phyloP scores from a whole-genome alignment of 805 yeast genomes.

The Lipomyces mesembrius region DNA sequence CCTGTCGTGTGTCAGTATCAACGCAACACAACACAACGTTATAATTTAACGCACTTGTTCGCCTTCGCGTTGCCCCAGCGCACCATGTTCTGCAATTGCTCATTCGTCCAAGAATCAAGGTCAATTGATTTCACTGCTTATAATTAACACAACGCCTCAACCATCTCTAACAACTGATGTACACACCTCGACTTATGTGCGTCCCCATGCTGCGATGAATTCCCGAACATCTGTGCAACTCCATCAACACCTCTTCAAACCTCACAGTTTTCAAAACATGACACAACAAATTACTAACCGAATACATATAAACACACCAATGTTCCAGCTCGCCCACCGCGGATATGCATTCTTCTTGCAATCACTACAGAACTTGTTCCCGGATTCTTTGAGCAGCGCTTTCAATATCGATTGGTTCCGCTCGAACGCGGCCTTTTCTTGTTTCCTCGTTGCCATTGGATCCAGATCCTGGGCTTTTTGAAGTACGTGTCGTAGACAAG shows the following conservation, averaged over 20 bases:
- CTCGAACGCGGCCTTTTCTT: conserved; percentile 47
- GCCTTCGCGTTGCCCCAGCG: conserved; percentile 85
- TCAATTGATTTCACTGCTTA: conserved; percentile 81
- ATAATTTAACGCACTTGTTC: conserved; percentile 50
- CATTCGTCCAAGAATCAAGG: conserved; percentile 95
- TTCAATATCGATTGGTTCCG: conserved; percentile 72
- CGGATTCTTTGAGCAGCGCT: conserved; percentile 73
- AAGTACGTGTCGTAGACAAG: neutral
- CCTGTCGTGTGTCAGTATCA: conserved; percentile 15
- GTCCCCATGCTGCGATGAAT: conserved; percentile 95
- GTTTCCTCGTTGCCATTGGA: conserved; percentile 35
- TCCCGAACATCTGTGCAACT: conserved; percentile 74
- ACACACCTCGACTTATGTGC: conserved; percentile 71
- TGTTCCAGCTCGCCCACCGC: conserved; percentile 96
- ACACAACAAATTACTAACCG: conserved; percentile 36
- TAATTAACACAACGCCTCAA: neutral
- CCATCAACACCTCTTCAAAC: neutral
- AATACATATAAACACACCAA: conserved; percentile 91
- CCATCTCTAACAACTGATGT: neutral
- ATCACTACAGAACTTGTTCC: conserved; percentile 84
- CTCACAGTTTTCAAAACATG: neutral
- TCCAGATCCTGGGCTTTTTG: neutral
- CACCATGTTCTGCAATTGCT: conserved; percentile 79
- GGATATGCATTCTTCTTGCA: conserved; percentile 91
- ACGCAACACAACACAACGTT: neutral